Percentiles rank a stretch among this genome's conserved stretches.
Evolutionary conservation across 2,329 filamentous ascomycete genomes (phyloP).

Genomic region (Fusarium oligoseptatum): DNA sequence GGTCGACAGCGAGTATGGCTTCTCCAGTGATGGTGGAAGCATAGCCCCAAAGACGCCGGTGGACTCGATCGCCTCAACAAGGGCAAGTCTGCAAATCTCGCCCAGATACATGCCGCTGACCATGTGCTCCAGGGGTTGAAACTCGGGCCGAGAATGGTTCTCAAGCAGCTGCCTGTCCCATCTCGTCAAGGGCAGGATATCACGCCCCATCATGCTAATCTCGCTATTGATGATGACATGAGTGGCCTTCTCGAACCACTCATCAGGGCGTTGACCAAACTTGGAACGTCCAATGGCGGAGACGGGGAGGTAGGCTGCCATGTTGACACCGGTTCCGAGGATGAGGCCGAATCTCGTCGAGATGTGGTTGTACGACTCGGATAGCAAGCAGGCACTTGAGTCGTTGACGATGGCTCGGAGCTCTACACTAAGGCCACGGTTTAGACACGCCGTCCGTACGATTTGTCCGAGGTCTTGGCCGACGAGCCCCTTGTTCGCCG

Average conservation of each 20-base stretch:
- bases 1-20: slow-evolving; percentile 70
- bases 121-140: slow-evolving; percentile 73
- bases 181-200: slow-evolving; percentile 69
- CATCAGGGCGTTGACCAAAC: slow-evolving; percentile 66
- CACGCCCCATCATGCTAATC: slow-evolving; percentile 74
- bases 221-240: slow-evolving; percentile 78
- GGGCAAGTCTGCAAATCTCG: slow-evolving; percentile 70
- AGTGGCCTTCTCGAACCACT: slow-evolving; percentile 70
- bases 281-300: slow-evolving; percentile 67
- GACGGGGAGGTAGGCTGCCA: slow-evolving; percentile 74
- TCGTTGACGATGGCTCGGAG: slow-evolving; percentile 76
- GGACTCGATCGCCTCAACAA: slow-evolving; percentile 70
- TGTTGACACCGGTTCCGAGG: slow-evolving; percentile 76
- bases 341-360: slow-evolving; percentile 75
- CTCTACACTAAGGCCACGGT: slow-evolving; percentile 65
- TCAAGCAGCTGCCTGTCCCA: slow-evolving; percentile 70
- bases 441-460: slow-evolving; percentile 66
- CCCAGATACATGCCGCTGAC: slow-evolving; percentile 76
- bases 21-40: slow-evolving; percentile 65
- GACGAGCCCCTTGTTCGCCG: slow-evolving; percentile 68
- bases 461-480: slow-evolving; percentile 72
- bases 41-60: slow-evolving; percentile 69
- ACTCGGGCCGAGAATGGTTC: slow-evolving; percentile 67
- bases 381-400: slow-evolving; percentile 74
- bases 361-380: slow-evolving; percentile 70